phyloP scores from a whole-genome alignment of 2,329 filamentous ascomycete species.

The Fonsecaea erecta region DNA sequence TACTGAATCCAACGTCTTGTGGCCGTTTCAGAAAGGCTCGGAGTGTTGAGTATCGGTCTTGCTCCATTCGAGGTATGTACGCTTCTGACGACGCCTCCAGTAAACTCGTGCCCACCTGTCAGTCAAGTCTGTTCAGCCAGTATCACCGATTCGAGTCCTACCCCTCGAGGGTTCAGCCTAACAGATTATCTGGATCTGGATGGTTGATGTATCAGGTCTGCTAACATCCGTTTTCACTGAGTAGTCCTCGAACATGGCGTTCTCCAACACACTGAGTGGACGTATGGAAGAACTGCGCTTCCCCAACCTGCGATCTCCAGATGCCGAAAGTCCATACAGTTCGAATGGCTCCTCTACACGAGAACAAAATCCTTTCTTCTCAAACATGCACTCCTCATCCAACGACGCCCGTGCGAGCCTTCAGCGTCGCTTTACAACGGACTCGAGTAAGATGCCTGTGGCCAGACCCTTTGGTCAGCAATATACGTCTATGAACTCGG shows the following conservation, averaged over 20 bases:
- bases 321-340: slow-evolving; percentile 75
- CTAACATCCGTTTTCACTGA: slow-evolving; percentile 14
- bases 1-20: background rate
- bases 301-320: slow-evolving; percentile 75
- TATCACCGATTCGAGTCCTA: background rate
- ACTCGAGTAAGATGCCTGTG: slow-evolving; percentile 78
- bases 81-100: background rate
- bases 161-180: background rate
- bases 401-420: slow-evolving; percentile 76
- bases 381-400: slow-evolving; percentile 56
- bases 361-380: slow-evolving; percentile 66
- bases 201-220: background rate
- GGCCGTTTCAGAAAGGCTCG: background rate
- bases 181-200: background rate
- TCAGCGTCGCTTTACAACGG: slow-evolving; percentile 91
- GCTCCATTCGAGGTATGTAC: slow-evolving; percentile 24
- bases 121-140: background rate
- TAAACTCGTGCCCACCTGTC: slow-evolving; percentile 18
- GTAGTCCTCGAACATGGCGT: slow-evolving; percentile 61
- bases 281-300: slow-evolving; percentile 81
- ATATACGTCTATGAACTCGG: slow-evolving; percentile 39
- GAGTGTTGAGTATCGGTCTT: background rate
- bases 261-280: slow-evolving; percentile 65
- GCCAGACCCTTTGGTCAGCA: slow-evolving; percentile 37
- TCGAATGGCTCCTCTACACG: slow-evolving; percentile 75